Percentiles rank a stretch among this genome's conserved stretches.
phyloP scores from a whole-genome alignment of 2,329 filamentous ascomycete genomes.

The Botrytis elliptica region DNA sequence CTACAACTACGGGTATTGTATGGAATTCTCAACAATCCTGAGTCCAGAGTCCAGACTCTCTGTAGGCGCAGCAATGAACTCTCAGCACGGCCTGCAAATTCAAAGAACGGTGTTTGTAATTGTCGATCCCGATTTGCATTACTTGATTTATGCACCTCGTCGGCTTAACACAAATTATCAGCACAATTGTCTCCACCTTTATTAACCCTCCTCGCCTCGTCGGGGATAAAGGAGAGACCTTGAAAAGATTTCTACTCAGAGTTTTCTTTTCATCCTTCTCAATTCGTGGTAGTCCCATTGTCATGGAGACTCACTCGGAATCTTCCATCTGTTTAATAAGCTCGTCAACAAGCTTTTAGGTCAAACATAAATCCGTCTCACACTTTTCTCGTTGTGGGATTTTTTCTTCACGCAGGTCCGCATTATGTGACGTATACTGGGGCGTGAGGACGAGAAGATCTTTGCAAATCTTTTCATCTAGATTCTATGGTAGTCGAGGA shows the following conservation, averaged over 20 bases:
- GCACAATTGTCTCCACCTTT: conserved; percentile 1
- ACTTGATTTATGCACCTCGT: not conserved
- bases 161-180: not conserved
- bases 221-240: not conserved
- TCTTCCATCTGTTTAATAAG: not conserved
- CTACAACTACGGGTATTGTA: not conserved
- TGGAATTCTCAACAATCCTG: not conserved
- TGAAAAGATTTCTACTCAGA: not conserved
- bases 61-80: not conserved
- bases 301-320: not conserved
- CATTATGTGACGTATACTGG: not conserved
- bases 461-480: not conserved
- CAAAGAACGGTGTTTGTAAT: not conserved
- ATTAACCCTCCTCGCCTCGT: not conserved
- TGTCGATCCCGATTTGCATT: conserved; percentile 6
- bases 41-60: not conserved
- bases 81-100: not conserved
- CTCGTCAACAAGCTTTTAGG: not conserved
- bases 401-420: not conserved
- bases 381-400: not conserved
- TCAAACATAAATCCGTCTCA: not conserved
- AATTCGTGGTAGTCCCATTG: not conserved
- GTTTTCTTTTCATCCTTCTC: not conserved
- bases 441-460: not conserved
- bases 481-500: not conserved